Evolutionary conservation across 257 asterid species (phyloP).

Genomic region (Rauvolfia tetraphylla): DNA sequence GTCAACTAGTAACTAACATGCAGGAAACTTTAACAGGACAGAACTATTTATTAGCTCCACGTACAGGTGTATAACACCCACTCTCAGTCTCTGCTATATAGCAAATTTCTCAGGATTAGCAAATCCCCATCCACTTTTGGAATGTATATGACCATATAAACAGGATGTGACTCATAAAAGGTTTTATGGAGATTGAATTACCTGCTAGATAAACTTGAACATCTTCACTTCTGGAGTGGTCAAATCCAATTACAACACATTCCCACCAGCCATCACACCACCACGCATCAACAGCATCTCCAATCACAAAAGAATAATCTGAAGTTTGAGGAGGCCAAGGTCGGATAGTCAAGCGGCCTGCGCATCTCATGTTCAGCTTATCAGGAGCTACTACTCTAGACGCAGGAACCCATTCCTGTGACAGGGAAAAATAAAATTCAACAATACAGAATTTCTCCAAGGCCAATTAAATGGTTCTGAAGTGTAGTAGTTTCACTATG

Average conservation of each 20-base stretch:
- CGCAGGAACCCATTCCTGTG: constrained; percentile 52
- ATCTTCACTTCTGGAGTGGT: constrained; percentile 18
- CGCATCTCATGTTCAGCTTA: constrained; percentile 45
- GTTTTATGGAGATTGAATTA: constrained; percentile 15
- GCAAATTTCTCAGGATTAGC: background rate
- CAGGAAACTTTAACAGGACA: background rate
- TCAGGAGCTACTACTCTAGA: constrained; percentile 47
- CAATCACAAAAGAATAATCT: constrained; percentile 31
- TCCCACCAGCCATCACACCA: constrained; percentile 82
- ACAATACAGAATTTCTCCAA: background rate
- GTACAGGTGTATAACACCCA: no score
- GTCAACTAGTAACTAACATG: background rate
- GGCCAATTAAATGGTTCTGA: background rate
- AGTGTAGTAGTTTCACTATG: background rate
- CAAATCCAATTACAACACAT: constrained; percentile 43
- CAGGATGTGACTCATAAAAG: background rate
- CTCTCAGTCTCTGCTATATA: background rate
- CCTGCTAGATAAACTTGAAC: constrained; percentile 55
- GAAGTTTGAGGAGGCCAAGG: constrained; percentile 44
- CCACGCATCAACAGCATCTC: constrained; percentile 70
- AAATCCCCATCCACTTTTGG: background rate
- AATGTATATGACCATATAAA: background rate
- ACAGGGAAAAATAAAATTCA: background rate
- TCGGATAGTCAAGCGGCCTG: constrained; percentile 49
- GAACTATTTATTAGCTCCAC: background rate